A percentile compares a stretch with the other conserved stretches of the same genome.
These are phyloP conservation scores for Phytophthora sojae DNA, from an alignment of 352 stramenopile species.

Conservation along the genomic window DNA sequence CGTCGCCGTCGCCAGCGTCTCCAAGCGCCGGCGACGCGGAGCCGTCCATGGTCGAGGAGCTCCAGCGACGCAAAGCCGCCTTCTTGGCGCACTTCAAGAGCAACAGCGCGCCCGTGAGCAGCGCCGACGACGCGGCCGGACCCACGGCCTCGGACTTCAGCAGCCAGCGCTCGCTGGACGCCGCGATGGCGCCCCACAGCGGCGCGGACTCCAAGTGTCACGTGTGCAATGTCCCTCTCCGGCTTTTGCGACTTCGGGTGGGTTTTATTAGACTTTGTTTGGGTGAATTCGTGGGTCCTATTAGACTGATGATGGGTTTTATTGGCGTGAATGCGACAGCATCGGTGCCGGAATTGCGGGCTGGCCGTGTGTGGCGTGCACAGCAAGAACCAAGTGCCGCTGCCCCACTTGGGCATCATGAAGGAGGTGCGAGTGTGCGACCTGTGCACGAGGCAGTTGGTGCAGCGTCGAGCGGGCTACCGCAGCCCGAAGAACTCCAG, in stretches of 20 bases:
- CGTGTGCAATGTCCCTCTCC: constrained; percentile 66
- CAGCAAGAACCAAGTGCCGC: constrained; percentile 80
- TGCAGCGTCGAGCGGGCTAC: constrained; percentile 74
- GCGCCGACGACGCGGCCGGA: constrained; percentile 18
- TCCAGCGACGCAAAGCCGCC: constrained; percentile 56
- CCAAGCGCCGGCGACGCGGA: constrained; percentile 30
- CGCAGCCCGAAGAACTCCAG: constrained; percentile 47
- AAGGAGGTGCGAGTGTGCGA: constrained; percentile 81
- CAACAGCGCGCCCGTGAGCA: constrained; percentile 11
- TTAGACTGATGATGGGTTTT: constrained; percentile 2
- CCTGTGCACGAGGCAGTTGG: constrained; percentile 70
- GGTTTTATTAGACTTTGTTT: constrained; percentile 32
- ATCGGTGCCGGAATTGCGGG: constrained; percentile 73
- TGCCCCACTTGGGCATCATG: constrained; percentile 79
- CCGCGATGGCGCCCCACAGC: constrained; percentile 11
- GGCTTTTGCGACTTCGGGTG: constrained; percentile 59
- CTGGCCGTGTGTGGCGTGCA: constrained; percentile 75
- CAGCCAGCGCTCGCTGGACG: constrained; percentile 31
- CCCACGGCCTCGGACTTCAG: constrained; percentile 12
- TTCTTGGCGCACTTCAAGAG: constrained; percentile 61
- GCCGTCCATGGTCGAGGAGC: constrained; percentile 42
- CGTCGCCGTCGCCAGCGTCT: constrained; percentile 18
- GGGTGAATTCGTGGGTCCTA: constrained; percentile 2
- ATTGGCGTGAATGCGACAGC: constrained; percentile 32
- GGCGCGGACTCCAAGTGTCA: constrained; percentile 64